Base-by-base conservation (phyloP, 169 alveolate genomes). In the Perkinsus marinus region DNA sequence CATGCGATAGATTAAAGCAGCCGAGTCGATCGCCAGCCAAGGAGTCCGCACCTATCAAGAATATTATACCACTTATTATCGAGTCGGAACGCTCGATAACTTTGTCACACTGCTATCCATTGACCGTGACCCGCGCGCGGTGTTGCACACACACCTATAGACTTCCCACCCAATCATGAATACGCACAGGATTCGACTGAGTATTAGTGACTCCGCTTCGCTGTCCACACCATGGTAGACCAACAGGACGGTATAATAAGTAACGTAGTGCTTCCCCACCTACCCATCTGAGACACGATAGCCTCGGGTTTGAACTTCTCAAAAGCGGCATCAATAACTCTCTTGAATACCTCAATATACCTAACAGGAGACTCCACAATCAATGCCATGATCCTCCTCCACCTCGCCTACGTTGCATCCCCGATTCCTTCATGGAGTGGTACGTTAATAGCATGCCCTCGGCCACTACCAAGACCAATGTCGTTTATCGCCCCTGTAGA, bases 371-470 rank as follows among this genome's bases (percentile, higher is more conserved):
- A 57, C 5, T 19, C 79, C 22, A 57, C 34, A 57, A 2, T 19
- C 79, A 16, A 57, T 16, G 22, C 36, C 34, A 16, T 2, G 7
- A 13, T 2, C 3, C 34, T 0, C 9, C 79, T 19, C 96, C n/a
- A n/a, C n/a, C n/a, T n/a, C n/a, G n/a, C 96, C 94, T 97, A 99
- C 43, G 97, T 94, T 10, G 98, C 99, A 95, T 99, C 99, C 91
- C 97, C 98, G 92, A 99, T 98, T 36, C 99, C 99, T 93, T 97
- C 98, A 93, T 98, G 98, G 90, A 99, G 95, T 17, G 99, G 99
- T 17, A 99, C 99, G 95, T 99, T 99, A 89, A 99, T 97, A 22
- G 99, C 97, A 95, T 98, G 96, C 90, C 96, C 95, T 89, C 95
- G 94, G 89, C 97, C 98, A 46, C 97, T 98, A n/a, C 96, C 96